Evolutionary conservation across 2,329 filamentous ascomycete genomes (phyloP), one percentile per base, ranked within the genome.

Genomic region (Neopestalotiopsis sp.): DNA sequence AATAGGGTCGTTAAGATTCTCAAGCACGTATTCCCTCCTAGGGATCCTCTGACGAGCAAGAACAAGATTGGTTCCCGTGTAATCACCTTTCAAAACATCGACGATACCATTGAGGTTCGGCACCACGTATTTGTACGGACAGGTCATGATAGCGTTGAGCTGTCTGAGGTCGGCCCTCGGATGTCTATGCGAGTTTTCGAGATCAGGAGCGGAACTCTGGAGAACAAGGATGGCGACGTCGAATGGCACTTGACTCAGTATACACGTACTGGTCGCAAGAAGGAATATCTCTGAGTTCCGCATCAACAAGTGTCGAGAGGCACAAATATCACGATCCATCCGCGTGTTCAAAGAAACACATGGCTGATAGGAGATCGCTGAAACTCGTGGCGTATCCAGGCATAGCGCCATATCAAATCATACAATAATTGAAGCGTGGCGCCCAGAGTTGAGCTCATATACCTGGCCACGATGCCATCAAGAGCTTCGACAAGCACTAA

Each of bases 121-220:
- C 94, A 97, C 79, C 92, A 94, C 79, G 95, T 99, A 2, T 99
- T 98, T 78, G 95, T 99, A 20, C 91, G 93, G 79, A 98, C 96
- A 0, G 92, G 93, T 0, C 96, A 95, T 77, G 91, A 97, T 77
- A 93, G 92, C 69, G 94, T 98, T 2, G 94, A 97, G 80, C 82
- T 97, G 74, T 91, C 93, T 14, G 94, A 97, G 79, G 94, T 97
- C 65, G 94, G 95, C 0, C 96, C 96, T 1, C 88, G 96, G 68
- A 97, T 98, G 94, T 97, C 94, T n/a, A 96, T 98, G 94, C 88
- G 94, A 73, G 84, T 94, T 66, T 99, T 98, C 78, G 94, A 98
- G 83, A 97, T 99, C 71, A 88, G 95, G 61, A 92, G 91, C 66
- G 95, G 96, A 17, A 97, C 95, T 4, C 84, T 98, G 70, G 96